A percentile compares a stretch with the other conserved stretches of the same genome.
phyloP scores from a whole-genome alignment of 768 basidiomycete genomes.

The Lactarius quietus region DNA sequence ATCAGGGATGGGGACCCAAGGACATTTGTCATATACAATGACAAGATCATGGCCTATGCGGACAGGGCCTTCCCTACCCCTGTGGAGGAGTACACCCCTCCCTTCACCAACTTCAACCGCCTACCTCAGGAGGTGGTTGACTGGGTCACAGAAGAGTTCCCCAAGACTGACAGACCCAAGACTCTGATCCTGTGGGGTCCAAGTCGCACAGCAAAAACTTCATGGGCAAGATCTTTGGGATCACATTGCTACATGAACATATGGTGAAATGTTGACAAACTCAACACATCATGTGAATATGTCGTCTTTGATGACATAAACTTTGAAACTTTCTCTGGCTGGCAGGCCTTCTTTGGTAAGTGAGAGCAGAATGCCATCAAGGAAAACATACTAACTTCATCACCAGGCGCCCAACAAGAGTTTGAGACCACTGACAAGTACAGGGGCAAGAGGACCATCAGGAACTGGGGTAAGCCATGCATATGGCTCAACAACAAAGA shows the following conservation, averaged over 20 bases:
- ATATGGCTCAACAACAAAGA: neutral
- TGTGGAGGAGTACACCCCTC: neutral
- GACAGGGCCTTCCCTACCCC: neutral
- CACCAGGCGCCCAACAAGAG: neutral
- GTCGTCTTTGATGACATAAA: neutral
- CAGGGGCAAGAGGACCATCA: neutral
- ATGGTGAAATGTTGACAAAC: neutral
- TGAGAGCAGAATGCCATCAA: too few relatives aligned
- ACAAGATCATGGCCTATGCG: neutral
- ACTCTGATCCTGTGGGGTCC: neutral
- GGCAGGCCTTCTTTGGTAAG: neutral
- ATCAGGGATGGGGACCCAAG: neutral
- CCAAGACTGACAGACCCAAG: neutral
- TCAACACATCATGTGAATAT: neutral
- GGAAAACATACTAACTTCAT: too few relatives aligned
- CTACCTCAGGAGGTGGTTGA: neutral
- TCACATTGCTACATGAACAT: neutral
- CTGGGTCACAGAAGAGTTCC: neutral
- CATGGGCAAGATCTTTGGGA: neutral
- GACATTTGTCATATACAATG: neutral
- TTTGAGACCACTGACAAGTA: neutral
- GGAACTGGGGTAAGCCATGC: neutral
- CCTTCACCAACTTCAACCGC: neutral
- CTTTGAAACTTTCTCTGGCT: neutral
- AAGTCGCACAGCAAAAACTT: neutral